phyloP scores from a whole-genome alignment of 768 basidiomycete species.

The Boletus reticulatus region DNA sequence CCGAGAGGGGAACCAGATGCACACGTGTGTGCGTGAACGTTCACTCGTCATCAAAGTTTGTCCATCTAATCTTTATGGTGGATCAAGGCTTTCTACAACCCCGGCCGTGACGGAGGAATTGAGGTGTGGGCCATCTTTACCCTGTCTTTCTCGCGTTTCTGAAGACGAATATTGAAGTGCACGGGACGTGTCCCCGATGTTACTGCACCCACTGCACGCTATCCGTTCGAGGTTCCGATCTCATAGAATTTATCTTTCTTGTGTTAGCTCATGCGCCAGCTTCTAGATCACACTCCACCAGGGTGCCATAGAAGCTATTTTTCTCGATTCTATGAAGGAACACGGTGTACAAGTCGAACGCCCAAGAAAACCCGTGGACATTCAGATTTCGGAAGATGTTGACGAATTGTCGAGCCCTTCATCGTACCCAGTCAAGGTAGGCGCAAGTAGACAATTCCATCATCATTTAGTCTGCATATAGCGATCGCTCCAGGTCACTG shows the following conservation, averaged over 20 bases:
- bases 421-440: slow-evolving; percentile 33
- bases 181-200: slow-evolving; percentile 63
- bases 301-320: slow-evolving; percentile 42
- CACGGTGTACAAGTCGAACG: slow-evolving; percentile 36
- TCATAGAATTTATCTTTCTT: not conserved
- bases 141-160: not conserved
- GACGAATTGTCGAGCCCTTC: slow-evolving; percentile 33
- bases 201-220: slow-evolving; percentile 59
- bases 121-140: slow-evolving; percentile 39
- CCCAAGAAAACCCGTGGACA: slow-evolving; percentile 29
- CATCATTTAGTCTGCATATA: not conserved
- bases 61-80: not conserved
- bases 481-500: slow-evolving; percentile 16
- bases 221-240: slow-evolving; percentile 62
- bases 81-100: slow-evolving; percentile 72
- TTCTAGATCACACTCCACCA: slow-evolving; percentile 37
- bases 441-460: not conserved
- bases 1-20: slow-evolving; percentile 64
- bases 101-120: slow-evolving; percentile 56
- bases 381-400: slow-evolving; percentile 36
- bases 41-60: not conserved
- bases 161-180: slow-evolving; percentile 38
- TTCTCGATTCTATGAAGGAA: slow-evolving; percentile 38
- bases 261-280: not conserved
- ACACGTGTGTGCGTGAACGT: slow-evolving; percentile 53